A percentile compares a stretch with the other conserved stretches of the same genome.
Conservation (phyloP, 257 asterid genomes). For the Solanum ahanhuiri region DNA sequence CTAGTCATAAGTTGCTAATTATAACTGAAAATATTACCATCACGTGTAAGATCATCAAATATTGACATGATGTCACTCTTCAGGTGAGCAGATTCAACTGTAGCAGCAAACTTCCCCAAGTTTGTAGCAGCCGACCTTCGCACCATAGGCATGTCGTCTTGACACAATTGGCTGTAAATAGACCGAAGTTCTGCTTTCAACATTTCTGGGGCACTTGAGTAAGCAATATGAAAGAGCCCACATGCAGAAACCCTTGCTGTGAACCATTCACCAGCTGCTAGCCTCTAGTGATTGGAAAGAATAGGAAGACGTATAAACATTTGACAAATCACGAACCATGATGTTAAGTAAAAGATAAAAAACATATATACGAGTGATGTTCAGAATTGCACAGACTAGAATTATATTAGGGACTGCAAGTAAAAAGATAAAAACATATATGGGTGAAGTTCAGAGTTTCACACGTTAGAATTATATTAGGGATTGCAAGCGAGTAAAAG, state of each 20-base stretch:
- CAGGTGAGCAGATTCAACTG: conserved; percentile 35
- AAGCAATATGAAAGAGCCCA: conserved; percentile 87
- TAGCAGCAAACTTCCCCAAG: conserved; percentile 41
- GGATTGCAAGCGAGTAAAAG: background rate
- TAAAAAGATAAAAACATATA: background rate
- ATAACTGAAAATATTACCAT: conserved; percentile 17
- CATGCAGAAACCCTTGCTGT: conserved; percentile 96
- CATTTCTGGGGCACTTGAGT: conserved; percentile 67
- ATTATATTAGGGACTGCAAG: background rate
- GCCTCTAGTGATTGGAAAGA: conserved; percentile 39
- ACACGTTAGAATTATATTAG: background rate
- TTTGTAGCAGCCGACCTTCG: conserved; percentile 87
- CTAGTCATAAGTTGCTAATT: background rate
- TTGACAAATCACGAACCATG: background rate
- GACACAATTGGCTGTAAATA: conserved; percentile 69
- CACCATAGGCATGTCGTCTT: conserved; percentile 97
- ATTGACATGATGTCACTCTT: conserved; percentile 38
- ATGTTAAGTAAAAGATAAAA: background rate
- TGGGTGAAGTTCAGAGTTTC: background rate
- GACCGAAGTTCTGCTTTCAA: conserved; percentile 78
- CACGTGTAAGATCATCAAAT: conserved; percentile 44
- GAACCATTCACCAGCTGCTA: conserved; percentile 97
- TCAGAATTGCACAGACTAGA: background rate
- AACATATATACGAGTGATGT: background rate
- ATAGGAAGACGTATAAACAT: background rate